Conservation (phyloP, 805 yeast species). For the Yamadazyma insecticola region DNA sequence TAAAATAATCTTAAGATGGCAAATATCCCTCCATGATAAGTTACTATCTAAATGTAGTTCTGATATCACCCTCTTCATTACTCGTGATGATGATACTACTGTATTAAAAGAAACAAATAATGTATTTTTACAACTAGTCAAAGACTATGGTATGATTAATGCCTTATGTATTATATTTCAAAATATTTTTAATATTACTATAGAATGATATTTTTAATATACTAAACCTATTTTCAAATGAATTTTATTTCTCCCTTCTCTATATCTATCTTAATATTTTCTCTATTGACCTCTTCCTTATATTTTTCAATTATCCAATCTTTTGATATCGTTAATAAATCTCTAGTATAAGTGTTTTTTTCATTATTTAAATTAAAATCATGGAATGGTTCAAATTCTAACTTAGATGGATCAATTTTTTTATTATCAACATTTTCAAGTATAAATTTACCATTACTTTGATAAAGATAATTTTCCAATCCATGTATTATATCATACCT, state of each 20-base stretch:
- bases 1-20: slow-evolving; percentile 17
- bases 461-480: slow-evolving; percentile 31
- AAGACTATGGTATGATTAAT: slow-evolving; percentile 20
- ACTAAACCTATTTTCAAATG: neutral
- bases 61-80: slow-evolving; percentile 2
- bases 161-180: slow-evolving; percentile 21
- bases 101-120: slow-evolving; percentile 5
- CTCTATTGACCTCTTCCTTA: neutral
- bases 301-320: slow-evolving; percentile 6
- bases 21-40: slow-evolving; percentile 16
- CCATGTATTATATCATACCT: slow-evolving; percentile 33
- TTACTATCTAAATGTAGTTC: slow-evolving; percentile 22
- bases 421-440: neutral
- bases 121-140: slow-evolving; percentile 17
- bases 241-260: slow-evolving; percentile 16
- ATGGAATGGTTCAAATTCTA: slow-evolving; percentile 18
- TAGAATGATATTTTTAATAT: slow-evolving; percentile 1
- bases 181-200: slow-evolving; percentile 12
- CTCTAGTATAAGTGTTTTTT: slow-evolving; percentile 16
- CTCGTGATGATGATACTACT: slow-evolving; percentile 1
- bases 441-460: slow-evolving; percentile 24
- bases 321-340: slow-evolving; percentile 6
- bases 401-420: neutral
- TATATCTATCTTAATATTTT: slow-evolving; percentile 17
- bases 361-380: slow-evolving; percentile 33